A percentile compares a stretch with the other conserved stretches of the same genome.
phyloP scores from a whole-genome alignment of 164 flowering plant genomes.

The Macadamia integrifolia region DNA sequence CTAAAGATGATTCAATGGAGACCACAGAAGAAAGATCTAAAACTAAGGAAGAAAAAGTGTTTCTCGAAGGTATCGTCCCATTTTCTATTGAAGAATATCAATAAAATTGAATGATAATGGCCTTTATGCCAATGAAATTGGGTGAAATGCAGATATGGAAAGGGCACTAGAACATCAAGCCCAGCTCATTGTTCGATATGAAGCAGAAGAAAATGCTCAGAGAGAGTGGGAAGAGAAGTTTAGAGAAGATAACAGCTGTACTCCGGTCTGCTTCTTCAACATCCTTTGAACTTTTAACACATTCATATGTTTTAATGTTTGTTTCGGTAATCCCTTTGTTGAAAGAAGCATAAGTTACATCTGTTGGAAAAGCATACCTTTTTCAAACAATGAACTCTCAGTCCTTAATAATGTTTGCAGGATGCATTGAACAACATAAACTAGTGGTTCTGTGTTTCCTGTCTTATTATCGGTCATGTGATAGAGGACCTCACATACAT shows the following conservation, averaged over 20 bases:
- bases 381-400: too few relatives aligned
- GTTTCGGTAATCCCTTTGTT: not conserved
- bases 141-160: conserved; percentile 45
- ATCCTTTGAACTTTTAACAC: not conserved
- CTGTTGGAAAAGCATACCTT: not conserved
- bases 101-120: conserved; percentile 11
- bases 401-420: too few relatives aligned
- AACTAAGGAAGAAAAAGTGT: conserved; percentile 15
- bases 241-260: conserved; percentile 48
- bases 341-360: not conserved
- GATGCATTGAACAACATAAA: too few relatives aligned
- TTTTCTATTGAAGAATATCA: conserved; percentile 16
- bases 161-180: conserved; percentile 58
- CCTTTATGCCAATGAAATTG: conserved; percentile 18
- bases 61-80: conserved; percentile 10
- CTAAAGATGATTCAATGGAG: conserved; percentile 12
- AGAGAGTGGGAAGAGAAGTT: conserved; percentile 87
- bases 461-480: too few relatives aligned
- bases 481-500: too few relatives aligned
- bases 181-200: conserved; percentile 56
- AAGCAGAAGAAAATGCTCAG: conserved; percentile 85
- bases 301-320: not conserved
- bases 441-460: too few relatives aligned
- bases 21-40: conserved; percentile 14
- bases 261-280: conserved; percentile 43